Base-by-base conservation (phyloP, 2,329 filamentous ascomycete species). In the Xylaria sp. region DNA sequence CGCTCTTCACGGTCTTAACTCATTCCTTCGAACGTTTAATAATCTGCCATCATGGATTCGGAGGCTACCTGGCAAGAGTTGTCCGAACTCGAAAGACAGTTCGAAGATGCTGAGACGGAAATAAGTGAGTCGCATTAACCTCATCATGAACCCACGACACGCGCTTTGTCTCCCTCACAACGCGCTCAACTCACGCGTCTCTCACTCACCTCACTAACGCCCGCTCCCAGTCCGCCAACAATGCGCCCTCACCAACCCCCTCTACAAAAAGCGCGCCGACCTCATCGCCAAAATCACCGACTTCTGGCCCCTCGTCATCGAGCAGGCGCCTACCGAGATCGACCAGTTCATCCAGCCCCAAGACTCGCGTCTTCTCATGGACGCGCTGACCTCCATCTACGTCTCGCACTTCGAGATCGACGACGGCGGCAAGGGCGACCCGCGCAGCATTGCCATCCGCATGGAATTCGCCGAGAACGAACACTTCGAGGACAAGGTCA, bases 291-390 rank as follows among this genome's bases (percentile, higher is more conserved):
- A 87, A 71, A 92, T 97, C 71, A 84, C 86, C 68, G 86, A 90
- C 78, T 99, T 97, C 84, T 97, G 94, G 94, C 82, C 90, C n/a
- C 84, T 95, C 60, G 92, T 97, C 59, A 83, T 97, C 73, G 90
- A 96, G 79, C 88, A 92, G 77, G 87, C 90, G 2, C 92, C 92
- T 1, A 81, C 83, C 52, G 91, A 96, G 64, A 83, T 99, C 68
- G 92, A 96, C 76, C 87, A 91, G 76, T 92, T 88, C 80, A 89
- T 97, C 72, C 87, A 91, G 72, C 89, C 91, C 49, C 83, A 83
- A 53, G 93, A 97, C 78, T 86, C 87, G 11, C 82, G 83, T 7
- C 78, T 94, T 63, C 83, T 97, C 60, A 82, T 87, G 64, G 80
- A 83, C 47, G 80, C 82, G 57, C 85, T 97, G 59, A 82, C 79